phyloP scores from a whole-genome alignment of 2,329 filamentous ascomycete genomes.

The Venturia pyrina region DNA sequence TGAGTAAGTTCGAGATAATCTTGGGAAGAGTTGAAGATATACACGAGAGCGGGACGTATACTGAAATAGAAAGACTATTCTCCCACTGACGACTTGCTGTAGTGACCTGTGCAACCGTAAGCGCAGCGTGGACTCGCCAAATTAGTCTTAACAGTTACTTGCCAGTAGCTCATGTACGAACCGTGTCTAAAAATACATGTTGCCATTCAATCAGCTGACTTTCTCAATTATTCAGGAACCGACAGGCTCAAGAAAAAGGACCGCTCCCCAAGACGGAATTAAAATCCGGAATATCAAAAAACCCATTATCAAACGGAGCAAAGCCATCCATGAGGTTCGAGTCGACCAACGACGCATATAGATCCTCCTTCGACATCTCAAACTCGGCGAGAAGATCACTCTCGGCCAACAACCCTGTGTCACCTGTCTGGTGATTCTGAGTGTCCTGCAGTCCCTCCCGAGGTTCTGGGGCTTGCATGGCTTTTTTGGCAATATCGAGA shows the following conservation, averaged over 20 bases:
- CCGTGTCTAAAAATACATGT: too few relatives aligned
- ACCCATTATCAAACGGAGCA: background rate
- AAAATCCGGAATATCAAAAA: slow-evolving; percentile 9
- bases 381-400: background rate
- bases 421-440: background rate
- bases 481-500: slow-evolving; percentile 14
- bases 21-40: too few relatives aligned
- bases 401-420: background rate
- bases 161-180: too few relatives aligned
- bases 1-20: too few relatives aligned
- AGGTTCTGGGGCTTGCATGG: background rate
- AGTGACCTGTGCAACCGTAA: too few relatives aligned
- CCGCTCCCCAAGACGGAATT: slow-evolving; percentile 3
- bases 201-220: too few relatives aligned
- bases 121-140: too few relatives aligned
- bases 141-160: too few relatives aligned
- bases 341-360: slow-evolving; percentile 1
- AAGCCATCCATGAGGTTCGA: slow-evolving; percentile 11
- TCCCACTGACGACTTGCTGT: too few relatives aligned
- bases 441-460: background rate
- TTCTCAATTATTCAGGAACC: background rate
- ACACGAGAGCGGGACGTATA: too few relatives aligned
- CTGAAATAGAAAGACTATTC: too few relatives aligned
- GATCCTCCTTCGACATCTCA: slow-evolving; percentile 1
- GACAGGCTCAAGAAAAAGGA: slow-evolving; percentile 6